Evolutionary conservation across 2,329 filamentous ascomycete genomes (phyloP).

Genomic region (Phialocephala subalpina): DNA sequence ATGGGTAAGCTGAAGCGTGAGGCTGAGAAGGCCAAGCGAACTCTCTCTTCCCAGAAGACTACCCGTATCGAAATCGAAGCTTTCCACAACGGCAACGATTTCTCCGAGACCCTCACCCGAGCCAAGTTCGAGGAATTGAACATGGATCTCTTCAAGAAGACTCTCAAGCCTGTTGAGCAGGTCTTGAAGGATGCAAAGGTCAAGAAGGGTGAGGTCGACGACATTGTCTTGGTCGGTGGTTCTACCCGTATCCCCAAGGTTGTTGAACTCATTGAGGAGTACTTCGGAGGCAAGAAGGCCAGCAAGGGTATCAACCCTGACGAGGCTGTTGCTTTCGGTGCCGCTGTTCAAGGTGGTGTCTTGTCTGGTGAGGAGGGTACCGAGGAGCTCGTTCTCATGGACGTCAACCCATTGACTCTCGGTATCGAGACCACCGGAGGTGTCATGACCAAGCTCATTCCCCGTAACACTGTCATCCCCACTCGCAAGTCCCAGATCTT

Average conservation of each 20-base stretch:
- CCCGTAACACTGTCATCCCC: slow-evolving; percentile 92
- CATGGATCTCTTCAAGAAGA: slow-evolving; percentile 99
- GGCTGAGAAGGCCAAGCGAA: slow-evolving; percentile 99
- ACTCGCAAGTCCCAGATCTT: slow-evolving; percentile 99
- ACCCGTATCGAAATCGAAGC: slow-evolving; percentile 96
- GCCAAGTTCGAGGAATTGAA: slow-evolving; percentile 99
- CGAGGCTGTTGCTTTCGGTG: slow-evolving; percentile 97
- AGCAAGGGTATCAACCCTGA: slow-evolving; percentile 99
- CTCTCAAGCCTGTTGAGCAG: slow-evolving; percentile 97
- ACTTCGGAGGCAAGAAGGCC: slow-evolving; percentile 93
- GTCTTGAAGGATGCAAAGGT: slow-evolving; percentile 98
- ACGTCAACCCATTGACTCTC: slow-evolving; percentile 94
- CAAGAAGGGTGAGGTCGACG: slow-evolving; percentile 93
- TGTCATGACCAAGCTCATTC: slow-evolving; percentile 97
- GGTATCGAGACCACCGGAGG: slow-evolving; percentile 98
- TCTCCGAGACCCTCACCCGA: slow-evolving; percentile 96
- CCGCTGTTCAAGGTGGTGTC: slow-evolving; percentile 96
- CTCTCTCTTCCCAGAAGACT: slow-evolving; percentile 92
- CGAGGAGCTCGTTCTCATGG: slow-evolving; percentile 88
- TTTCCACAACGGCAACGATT: slow-evolving; percentile 96
- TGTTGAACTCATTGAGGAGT: slow-evolving; percentile 92
- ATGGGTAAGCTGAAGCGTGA: slow-evolving; percentile 99
- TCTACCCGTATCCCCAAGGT: slow-evolving; percentile 99
- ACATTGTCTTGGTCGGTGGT: slow-evolving; percentile 97
- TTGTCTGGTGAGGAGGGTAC: slow-evolving; percentile 88